A percentile compares a stretch with the other conserved stretches of the same genome.
phyloP scores from a whole-genome alignment of 2,329 filamentous ascomycete species.

The Chaetomiaceae sp. region DNA sequence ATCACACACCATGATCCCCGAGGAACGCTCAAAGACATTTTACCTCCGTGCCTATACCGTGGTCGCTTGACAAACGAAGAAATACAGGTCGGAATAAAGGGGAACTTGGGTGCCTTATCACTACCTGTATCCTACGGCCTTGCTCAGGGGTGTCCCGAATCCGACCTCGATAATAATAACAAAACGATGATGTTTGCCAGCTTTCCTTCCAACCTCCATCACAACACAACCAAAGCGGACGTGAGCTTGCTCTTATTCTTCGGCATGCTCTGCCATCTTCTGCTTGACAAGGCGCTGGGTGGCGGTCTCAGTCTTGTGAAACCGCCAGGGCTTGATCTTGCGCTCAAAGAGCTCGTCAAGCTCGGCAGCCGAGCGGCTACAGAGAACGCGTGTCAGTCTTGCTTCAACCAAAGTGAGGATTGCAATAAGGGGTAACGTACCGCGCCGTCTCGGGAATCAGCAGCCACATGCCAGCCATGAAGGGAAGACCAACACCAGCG shows the following conservation, averaged over 20 bases:
- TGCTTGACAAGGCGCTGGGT: background rate
- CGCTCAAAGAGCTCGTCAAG: background rate
- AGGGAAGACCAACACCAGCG: background rate
- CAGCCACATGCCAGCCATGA: background rate
- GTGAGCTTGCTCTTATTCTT: background rate
- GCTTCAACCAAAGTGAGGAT: background rate
- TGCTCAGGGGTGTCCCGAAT: too few species aligned
- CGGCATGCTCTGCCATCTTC: background rate
- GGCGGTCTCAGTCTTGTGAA: background rate
- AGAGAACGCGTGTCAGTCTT: background rate
- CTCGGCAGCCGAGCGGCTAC: background rate
- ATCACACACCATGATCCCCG: too few species aligned
- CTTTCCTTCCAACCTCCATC: too few species aligned
- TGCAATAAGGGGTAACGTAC: background rate
- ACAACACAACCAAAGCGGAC: background rate
- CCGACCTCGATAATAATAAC: too few species aligned
- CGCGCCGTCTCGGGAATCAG: background rate
- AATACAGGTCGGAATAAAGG: too few species aligned
- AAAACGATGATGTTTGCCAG: too few species aligned
- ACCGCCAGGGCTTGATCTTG: background rate
- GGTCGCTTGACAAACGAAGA: too few species aligned
- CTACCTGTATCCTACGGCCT: too few species aligned
- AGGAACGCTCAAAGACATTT: too few species aligned
- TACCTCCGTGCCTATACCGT: too few species aligned
- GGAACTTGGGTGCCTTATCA: too few species aligned